phyloP scores from a whole-genome alignment of 805 yeast species.

The Kluyveromyces wickerhamii region DNA sequence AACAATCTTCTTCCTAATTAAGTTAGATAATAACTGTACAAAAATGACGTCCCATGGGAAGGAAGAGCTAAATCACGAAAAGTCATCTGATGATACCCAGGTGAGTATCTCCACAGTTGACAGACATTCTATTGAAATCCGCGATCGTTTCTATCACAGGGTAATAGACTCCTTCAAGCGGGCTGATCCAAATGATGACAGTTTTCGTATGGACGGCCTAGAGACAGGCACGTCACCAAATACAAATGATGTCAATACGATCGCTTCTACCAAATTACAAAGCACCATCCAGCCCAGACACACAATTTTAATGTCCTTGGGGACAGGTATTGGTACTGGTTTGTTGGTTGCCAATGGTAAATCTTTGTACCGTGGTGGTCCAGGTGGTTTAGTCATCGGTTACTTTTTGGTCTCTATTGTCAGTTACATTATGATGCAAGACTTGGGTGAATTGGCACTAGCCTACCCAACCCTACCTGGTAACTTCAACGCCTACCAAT shows the following conservation, averaged over 20 bases:
- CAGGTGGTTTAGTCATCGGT: constrained; percentile 43
- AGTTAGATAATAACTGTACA: too few species aligned
- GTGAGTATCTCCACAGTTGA: not conserved
- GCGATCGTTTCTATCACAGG: constrained; percentile 5
- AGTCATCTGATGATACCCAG: not conserved
- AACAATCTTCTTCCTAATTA: too few species aligned
- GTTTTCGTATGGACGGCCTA: not conserved
- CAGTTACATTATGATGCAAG: constrained; percentile 48
- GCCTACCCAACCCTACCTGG: constrained; percentile 40
- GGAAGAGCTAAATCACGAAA: not conserved
- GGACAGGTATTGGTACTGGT: constrained; percentile 80
- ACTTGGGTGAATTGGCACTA: constrained; percentile 56
- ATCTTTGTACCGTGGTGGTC: constrained; percentile 37
- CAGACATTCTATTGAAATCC: not conserved
- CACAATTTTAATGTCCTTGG: constrained; percentile 45
- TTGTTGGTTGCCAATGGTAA: constrained; percentile 48
- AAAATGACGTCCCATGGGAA: not conserved
- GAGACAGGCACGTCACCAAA: not conserved
- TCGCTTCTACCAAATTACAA: constrained; percentile 3
- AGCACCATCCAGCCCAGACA: constrained; percentile 14
- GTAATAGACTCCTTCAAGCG: constrained; percentile 21
- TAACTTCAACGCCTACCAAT: constrained; percentile 34
- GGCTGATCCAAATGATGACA: constrained; percentile 8
- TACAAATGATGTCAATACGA: too few species aligned
- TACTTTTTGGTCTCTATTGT: constrained; percentile 47